A percentile compares a stretch with the other conserved stretches of the same genome.
Conservation (phyloP, 2,329 filamentous ascomycete genomes). For the Bisporella sp. region DNA sequence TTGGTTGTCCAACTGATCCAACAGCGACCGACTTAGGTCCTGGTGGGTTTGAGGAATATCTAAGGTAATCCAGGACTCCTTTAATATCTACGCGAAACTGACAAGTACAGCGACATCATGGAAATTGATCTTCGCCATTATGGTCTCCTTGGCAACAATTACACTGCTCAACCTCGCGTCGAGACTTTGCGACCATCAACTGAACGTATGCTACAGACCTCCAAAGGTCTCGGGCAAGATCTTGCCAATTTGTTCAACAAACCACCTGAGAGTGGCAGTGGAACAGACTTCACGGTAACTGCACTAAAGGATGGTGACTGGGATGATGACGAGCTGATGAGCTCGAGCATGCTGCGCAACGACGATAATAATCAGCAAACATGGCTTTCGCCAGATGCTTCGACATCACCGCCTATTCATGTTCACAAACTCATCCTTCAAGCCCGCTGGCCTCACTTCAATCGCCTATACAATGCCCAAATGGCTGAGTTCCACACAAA, state of each 20-base stretch:
- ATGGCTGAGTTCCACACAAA: constrained; percentile 98
- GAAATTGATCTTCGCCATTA: constrained; percentile 89
- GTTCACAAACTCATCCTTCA: constrained; percentile 93
- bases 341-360: constrained; percentile 41
- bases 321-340: constrained; percentile 54
- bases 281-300: constrained; percentile 86
- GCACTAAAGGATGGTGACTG: constrained; percentile 71
- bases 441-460: constrained; percentile 94
- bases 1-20: constrained; percentile 81
- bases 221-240: constrained; percentile 72
- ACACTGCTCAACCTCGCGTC: constrained; percentile 46
- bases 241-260: constrained; percentile 83
- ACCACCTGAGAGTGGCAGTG: constrained; percentile 74
- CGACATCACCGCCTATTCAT: constrained; percentile 78
- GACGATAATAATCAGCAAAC: constrained; percentile 33
- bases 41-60: constrained; percentile 77
- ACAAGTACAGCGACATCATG: constrained; percentile 63
- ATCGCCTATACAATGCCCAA: constrained; percentile 81
- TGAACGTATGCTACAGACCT: constrained; percentile 42
- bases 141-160: constrained; percentile 78
- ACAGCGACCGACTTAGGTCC: constrained; percentile 57
- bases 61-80: constrained; percentile 41
- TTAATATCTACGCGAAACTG: constrained; percentile 13
- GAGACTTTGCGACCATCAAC: constrained; percentile 42
- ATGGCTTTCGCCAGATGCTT: constrained; percentile 54